These are phyloP conservation scores for Colletotrichum echinochloae DNA, from an alignment of 2,329 filamentous ascomycete genomes.

Conservation along the genomic window DNA sequence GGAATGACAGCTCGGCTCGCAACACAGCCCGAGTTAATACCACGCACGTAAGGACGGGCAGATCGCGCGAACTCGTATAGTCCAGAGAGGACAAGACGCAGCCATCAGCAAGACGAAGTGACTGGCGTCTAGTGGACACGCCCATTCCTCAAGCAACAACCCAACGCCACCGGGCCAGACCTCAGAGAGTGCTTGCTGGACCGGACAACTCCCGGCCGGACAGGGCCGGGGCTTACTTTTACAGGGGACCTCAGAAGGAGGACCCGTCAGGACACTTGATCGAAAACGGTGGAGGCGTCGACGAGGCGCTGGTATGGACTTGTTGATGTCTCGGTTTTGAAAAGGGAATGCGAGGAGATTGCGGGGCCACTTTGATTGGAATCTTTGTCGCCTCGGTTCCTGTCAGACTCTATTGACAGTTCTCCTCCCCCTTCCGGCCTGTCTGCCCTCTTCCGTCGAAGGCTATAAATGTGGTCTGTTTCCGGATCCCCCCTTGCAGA, in stretches of 20 bases:
- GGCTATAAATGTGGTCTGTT: constrained; percentile 16
- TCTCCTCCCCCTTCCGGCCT: not conserved
- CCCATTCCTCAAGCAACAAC: constrained; percentile 27
- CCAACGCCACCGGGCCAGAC: constrained; percentile 16
- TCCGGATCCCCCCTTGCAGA: constrained; percentile 32
- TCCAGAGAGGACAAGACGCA: not conserved
- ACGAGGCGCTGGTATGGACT: constrained; percentile 24
- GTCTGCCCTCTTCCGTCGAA: not conserved
- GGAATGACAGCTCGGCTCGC: constrained; percentile 24
- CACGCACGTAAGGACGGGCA: not conserved
- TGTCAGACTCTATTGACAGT: not conserved
- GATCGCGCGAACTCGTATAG: not conserved
- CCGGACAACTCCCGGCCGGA: not conserved
- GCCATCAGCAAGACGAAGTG: not conserved
- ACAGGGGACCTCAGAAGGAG: not conserved
- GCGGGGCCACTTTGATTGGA: constrained; percentile 8
- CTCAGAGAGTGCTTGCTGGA: constrained; percentile 2
- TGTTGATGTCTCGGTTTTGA: constrained; percentile 35
- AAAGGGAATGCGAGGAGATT: constrained; percentile 24
- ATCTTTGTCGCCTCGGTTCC: constrained; percentile 6
- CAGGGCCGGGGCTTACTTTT: constrained; percentile 15
- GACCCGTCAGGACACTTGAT: constrained; percentile 11
- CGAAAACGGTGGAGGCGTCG: constrained; percentile 32
- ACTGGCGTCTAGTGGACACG: constrained; percentile 8
- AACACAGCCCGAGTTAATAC: constrained; percentile 3